A percentile compares a stretch with the other conserved stretches of the same genome.
Conservation (phyloP, 495 filamentous ascomycete genomes). For the Xylaria curta region DNA sequence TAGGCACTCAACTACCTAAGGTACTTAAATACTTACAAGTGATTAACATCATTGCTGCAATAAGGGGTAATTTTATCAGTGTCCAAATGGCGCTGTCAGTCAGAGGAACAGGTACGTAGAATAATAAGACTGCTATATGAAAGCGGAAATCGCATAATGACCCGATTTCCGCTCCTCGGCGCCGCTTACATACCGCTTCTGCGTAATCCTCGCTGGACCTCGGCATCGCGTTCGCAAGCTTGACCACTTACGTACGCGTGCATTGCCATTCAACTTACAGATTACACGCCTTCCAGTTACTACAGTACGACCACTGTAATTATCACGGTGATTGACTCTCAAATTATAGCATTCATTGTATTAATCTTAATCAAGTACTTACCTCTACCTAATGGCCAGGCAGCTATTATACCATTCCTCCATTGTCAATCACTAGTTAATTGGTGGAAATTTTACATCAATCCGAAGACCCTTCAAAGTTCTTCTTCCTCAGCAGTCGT, state of each 20-base stretch:
- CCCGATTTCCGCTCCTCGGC: not conserved
- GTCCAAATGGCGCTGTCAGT: not conserved
- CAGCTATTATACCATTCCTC: not conserved
- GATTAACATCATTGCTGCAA: not conserved
- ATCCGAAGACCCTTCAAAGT: slow-evolving; percentile 23
- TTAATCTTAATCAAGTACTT: not conserved
- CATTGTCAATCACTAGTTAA: not conserved
- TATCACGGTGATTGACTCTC: not conserved
- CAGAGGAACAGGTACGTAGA: not conserved
- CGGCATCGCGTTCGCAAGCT: slow-evolving; percentile 19
- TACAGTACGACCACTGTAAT: too few species aligned
- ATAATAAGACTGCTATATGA: not conserved
- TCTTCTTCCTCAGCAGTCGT: slow-evolving; percentile 72
- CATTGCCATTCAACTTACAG: not conserved
- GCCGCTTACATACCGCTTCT: not conserved
- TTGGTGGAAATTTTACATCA: not conserved
- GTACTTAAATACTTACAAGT: not conserved
- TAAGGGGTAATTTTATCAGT: not conserved
- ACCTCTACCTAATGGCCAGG: not conserved
- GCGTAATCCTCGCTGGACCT: not conserved
- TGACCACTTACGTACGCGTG: not conserved
- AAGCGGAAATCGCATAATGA: not conserved
- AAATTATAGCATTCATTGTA: not conserved
- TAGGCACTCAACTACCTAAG: not conserved
- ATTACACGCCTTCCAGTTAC: too few species aligned